Evolutionary conservation across 2,329 filamentous ascomycete genomes (phyloP).

Genomic region (Pseudopithomyces chartarum): DNA sequence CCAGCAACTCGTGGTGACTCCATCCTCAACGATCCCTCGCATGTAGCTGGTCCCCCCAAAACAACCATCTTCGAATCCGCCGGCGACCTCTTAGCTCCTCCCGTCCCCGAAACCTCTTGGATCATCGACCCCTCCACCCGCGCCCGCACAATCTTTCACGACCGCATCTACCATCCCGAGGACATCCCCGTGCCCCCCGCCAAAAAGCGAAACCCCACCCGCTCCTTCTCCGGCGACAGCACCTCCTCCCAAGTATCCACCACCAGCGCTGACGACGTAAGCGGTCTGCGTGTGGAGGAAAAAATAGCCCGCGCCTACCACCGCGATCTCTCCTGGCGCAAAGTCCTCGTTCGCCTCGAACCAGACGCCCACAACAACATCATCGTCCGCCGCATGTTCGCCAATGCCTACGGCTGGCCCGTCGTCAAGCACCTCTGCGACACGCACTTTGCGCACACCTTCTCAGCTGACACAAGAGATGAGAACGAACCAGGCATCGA

Average conservation of each 20-base stretch:
- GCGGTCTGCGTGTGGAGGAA: slow-evolving; percentile 89
- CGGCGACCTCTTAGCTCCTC: slow-evolving; percentile 88
- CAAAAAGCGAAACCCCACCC: slow-evolving; percentile 44
- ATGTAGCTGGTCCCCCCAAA: slow-evolving; percentile 74
- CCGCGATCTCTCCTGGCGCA: slow-evolving; percentile 88
- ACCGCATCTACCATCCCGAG: slow-evolving; percentile 89
- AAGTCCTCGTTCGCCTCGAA: slow-evolving; percentile 92
- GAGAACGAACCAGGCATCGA: slow-evolving; percentile 70
- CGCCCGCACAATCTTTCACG: slow-evolving; percentile 92
- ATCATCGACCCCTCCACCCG: slow-evolving; percentile 81
- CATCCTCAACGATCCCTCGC: slow-evolving; percentile 50
- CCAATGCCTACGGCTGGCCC: slow-evolving; percentile 97
- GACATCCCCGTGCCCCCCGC: slow-evolving; percentile 84
- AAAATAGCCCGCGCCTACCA: slow-evolving; percentile 98
- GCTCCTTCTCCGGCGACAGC: slow-evolving; percentile 46
- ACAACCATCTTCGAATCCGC: slow-evolving; percentile 96
- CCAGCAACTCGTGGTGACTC: slow-evolving; percentile 57
- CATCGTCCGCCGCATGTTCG: slow-evolving; percentile 92
- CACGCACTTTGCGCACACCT: slow-evolving; percentile 85
- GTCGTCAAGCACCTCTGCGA: slow-evolving; percentile 94
- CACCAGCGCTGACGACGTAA: slow-evolving; percentile 54
- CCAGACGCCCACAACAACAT: slow-evolving; percentile 99
- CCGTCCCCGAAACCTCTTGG: slow-evolving; percentile 79
- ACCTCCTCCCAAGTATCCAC: slow-evolving; percentile 28
- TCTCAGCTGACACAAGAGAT: slow-evolving; percentile 67